Conservation (phyloP, 768 basidiomycete genomes). For the Postia placenta region DNA sequence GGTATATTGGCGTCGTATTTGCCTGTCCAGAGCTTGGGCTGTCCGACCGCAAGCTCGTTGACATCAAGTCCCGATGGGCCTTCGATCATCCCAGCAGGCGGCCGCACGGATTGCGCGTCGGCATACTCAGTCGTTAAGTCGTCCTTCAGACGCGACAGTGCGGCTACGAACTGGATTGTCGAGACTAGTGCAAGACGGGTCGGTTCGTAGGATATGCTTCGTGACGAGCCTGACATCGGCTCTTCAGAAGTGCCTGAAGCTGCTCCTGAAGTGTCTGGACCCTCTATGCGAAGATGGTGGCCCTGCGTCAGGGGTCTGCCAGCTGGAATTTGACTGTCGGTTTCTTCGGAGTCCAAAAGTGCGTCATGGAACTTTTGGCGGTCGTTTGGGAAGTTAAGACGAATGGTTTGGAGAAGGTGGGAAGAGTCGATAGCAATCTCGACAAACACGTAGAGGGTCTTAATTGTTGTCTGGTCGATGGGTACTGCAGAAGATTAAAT, state of each 20-base stretch:
- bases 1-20: slow-evolving; percentile 76
- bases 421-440: slow-evolving; percentile 89
- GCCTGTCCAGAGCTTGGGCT: slow-evolving; percentile 42
- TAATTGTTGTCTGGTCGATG: slow-evolving; percentile 88
- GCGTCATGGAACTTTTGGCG: slow-evolving; percentile 58
- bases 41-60: slow-evolving; percentile 8
- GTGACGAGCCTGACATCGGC: background rate
- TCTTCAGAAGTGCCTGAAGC: background rate
- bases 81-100: slow-evolving; percentile 13
- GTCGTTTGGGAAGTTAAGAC: slow-evolving; percentile 83
- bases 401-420: slow-evolving; percentile 80
- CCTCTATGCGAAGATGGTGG: slow-evolving; percentile 59
- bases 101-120: slow-evolving; percentile 7
- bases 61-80: slow-evolving; percentile 2
- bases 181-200: slow-evolving; percentile 90
- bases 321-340: slow-evolving; percentile 40
- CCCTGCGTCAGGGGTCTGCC: slow-evolving; percentile 32
- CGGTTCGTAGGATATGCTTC: slow-evolving; percentile 17
- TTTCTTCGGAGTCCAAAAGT: slow-evolving; percentile 49
- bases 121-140: slow-evolving; percentile 49
- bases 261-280: slow-evolving; percentile 15
- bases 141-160: slow-evolving; percentile 81
- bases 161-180: slow-evolving; percentile 96
- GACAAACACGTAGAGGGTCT: slow-evolving; percentile 96
- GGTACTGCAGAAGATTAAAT: slow-evolving; percentile 66